These are phyloP conservation scores for Solanum aculeatissimum DNA, from an alignment of 305 asterid genomes.

Conservation along the genomic window DNA sequence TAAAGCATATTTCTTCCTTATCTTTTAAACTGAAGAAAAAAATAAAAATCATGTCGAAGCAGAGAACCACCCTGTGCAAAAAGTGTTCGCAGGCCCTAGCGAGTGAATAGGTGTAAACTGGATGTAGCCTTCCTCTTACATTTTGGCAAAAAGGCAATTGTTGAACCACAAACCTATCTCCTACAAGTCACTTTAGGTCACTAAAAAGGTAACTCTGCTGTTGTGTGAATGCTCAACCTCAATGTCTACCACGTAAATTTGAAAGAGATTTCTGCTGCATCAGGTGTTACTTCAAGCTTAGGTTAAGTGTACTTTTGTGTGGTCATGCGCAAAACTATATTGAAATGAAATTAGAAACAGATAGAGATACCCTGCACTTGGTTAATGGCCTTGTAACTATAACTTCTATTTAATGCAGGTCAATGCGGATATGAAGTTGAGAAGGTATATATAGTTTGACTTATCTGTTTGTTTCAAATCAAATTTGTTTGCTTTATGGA, in stretches of 20 bases:
- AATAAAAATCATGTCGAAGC: neutral
- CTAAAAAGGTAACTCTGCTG: neutral
- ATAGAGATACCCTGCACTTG: neutral
- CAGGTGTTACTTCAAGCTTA: neutral
- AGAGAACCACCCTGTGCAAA: neutral
- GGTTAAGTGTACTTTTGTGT: neutral
- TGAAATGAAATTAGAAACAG: neutral
- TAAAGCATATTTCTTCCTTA: neutral
- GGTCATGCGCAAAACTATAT: neutral
- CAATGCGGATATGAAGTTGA: slow-evolving; percentile 75
- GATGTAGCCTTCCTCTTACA: neutral
- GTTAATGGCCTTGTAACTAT: neutral
- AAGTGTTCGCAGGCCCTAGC: neutral
- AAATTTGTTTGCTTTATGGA: neutral
- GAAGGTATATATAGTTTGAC: slow-evolving; percentile 35
- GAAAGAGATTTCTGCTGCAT: neutral
- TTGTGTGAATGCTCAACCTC: neutral
- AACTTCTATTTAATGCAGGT: slow-evolving; percentile 44
- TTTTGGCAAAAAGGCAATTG: neutral
- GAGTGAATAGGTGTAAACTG: neutral
- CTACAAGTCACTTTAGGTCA: neutral
- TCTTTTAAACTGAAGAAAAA: neutral
- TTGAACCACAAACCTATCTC: neutral
- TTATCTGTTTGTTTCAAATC: neutral
- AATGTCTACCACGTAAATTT: neutral